Conservation (phyloP, 2,329 filamentous ascomycete species). For the Epichloe baconii region DNA sequence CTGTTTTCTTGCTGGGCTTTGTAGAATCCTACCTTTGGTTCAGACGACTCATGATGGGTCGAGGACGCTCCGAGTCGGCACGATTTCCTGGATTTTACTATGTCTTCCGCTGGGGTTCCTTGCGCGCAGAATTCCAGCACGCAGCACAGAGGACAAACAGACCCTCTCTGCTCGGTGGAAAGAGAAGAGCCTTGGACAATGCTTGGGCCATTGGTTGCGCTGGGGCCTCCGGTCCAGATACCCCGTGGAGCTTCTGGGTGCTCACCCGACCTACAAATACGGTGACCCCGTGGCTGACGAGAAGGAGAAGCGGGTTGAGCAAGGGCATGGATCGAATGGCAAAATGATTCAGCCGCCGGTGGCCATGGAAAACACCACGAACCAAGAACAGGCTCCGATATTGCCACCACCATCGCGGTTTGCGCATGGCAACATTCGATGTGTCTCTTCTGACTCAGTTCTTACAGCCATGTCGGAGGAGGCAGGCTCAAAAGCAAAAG, state of each 20-base stretch:
- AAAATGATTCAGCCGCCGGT: background rate
- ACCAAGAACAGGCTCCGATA: background rate
- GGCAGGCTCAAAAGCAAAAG: background rate
- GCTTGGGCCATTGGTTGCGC: slow-evolving; percentile 9
- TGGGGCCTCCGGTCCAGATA: slow-evolving; percentile 10
- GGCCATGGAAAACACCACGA: background rate
- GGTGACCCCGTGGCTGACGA: background rate
- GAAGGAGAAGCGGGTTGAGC: background rate
- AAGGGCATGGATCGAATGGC: background rate
- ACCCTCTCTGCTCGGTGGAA: slow-evolving; percentile 8
- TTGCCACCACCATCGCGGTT: background rate
- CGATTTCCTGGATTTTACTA: slow-evolving; percentile 16
- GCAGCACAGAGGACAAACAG: slow-evolving; percentile 5
- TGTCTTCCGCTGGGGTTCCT: slow-evolving; percentile 6
- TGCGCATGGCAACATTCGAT: background rate
- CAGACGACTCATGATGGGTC: slow-evolving; percentile 18
- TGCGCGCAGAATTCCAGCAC: slow-evolving; percentile 6
- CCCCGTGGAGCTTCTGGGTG: slow-evolving; percentile 8
- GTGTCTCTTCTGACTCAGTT: background rate
- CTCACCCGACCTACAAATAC: slow-evolving; percentile 1
- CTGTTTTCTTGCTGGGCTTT: slow-evolving; percentile 17
- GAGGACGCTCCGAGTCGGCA: slow-evolving; percentile 17
- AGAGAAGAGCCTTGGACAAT: slow-evolving; percentile 1
- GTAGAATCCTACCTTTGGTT: slow-evolving; percentile 20
- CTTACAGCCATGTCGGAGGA: background rate